Base-by-base conservation (phyloP, 2,329 filamentous ascomycete species). In the Aspergillus ibericus region DNA sequence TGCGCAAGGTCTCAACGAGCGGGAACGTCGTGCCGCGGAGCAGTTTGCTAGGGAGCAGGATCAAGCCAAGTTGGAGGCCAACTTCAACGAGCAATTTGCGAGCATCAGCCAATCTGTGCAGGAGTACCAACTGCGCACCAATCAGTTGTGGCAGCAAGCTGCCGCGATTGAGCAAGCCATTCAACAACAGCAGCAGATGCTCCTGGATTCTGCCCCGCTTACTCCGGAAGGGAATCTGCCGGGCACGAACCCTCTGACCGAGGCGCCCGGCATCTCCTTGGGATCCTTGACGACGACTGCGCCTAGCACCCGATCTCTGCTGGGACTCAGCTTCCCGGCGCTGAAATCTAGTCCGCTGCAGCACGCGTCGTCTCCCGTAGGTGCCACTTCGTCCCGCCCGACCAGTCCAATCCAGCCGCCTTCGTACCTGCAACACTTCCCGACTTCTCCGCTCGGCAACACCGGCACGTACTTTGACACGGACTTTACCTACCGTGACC, bases 221-320 rank as follows among this genome's bases (percentile, higher is more conserved):
- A 86, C 84, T n/a, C 85, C 85, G n/a, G 85, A 87, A 72, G 83
- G 83, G 27, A 79, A 81, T 32, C 72, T 86, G 13, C 83, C 84
- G 22, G 83, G 83, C 56, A 83, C 82, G 9, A 79, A 78, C 59
- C 67, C 72, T 56, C 64, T 73, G 36, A 64, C 74, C 63, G 76
- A 75, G 42, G 61, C 62, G 9, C 59, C 57, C 29, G 61, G 54
- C 20, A 36, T 66, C 48, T 61, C 67, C n/a, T 51, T 69, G 35
- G 64, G 61, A 27, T 54, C 63, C 5, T 58, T 72, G 58, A 69
- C 69, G 16, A 69, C 69, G 12, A 69, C 66, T 55, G 68, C 70
- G 47, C 67, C 70, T 32, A 70, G 59, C 55, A 66, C 62, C 56
- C 68, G 74, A 55, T 69, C 75, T 40, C 64, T 74, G 25, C 62